phyloP scores from a whole-genome alignment of 768 basidiomycete genomes.

The Psilocybe azurescens region DNA sequence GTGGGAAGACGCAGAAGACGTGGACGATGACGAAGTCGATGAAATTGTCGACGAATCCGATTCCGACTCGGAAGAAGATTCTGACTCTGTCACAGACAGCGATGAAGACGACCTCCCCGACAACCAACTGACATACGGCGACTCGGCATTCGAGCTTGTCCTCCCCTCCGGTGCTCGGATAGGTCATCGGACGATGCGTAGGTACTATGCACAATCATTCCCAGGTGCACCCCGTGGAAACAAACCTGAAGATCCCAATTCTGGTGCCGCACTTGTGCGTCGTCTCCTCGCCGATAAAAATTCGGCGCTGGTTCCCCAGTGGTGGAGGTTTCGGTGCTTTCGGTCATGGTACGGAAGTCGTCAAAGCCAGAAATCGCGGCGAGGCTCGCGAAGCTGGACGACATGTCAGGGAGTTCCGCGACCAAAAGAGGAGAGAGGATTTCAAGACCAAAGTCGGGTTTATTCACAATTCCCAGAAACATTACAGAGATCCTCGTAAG shows the following conservation, averaged over 20 bases:
- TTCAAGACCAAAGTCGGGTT: slow-evolving; percentile 87
- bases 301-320: slow-evolving; percentile 82
- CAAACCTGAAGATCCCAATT: slow-evolving; percentile 66
- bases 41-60: slow-evolving; percentile 37
- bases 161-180: slow-evolving; percentile 92
- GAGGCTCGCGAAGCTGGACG: slow-evolving; percentile 93
- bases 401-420: slow-evolving; percentile 83
- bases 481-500: slow-evolving; percentile 71
- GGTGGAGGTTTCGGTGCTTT: slow-evolving; percentile 89
- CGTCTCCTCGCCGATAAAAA: slow-evolving; percentile 82
- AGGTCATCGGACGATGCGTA: slow-evolving; percentile 86
- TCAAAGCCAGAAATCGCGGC: slow-evolving; percentile 92
- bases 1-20: slow-evolving; percentile 49
- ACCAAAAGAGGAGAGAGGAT: slow-evolving; percentile 76
- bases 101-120: slow-evolving; percentile 45
- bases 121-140: slow-evolving; percentile 73
- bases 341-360: slow-evolving; percentile 79
- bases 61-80: slow-evolving; percentile 23
- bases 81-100: slow-evolving; percentile 36
- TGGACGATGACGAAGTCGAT: slow-evolving; percentile 49
- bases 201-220: slow-evolving; percentile 89
- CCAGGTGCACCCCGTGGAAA: slow-evolving; percentile 43
- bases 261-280: slow-evolving; percentile 78
- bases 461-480: slow-evolving; percentile 87
- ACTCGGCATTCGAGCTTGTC: slow-evolving; percentile 85